phyloP scores from a whole-genome alignment of 2,329 filamentous ascomycete species.

The Colletotrichum plurivorum region DNA sequence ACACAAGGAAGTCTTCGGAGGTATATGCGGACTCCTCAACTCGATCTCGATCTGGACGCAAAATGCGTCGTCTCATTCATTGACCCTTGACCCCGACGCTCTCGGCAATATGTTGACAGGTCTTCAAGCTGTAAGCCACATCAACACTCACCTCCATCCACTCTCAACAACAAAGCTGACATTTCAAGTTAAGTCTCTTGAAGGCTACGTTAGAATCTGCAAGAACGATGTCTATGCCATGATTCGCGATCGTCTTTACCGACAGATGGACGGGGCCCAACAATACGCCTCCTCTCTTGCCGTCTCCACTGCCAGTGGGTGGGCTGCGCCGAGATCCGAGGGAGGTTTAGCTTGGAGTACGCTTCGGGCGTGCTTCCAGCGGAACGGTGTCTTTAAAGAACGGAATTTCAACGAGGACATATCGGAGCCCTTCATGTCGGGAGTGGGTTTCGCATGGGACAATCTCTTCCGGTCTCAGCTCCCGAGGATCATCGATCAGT shows the following conservation, averaged over 20 bases:
- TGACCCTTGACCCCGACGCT: neutral
- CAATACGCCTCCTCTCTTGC: no score
- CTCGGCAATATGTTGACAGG: neutral
- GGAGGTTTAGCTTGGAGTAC: neutral
- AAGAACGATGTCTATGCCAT: no score
- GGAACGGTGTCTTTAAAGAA: neutral
- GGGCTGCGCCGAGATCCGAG: no score
- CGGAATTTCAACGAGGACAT: slow-evolving; percentile 22
- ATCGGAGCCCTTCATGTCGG: neutral
- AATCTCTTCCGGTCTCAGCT: neutral
- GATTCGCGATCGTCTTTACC: no score
- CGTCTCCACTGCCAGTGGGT: no score
- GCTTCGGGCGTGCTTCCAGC: neutral
- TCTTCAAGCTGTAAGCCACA: neutral
- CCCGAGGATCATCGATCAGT: neutral
- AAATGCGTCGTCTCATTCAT: neutral
- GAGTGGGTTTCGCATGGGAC: neutral
- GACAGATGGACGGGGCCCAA: neutral
- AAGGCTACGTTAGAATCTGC: no score
- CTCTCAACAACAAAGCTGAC: neutral
- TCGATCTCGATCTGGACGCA: slow-evolving; percentile 26
- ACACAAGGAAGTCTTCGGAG: slow-evolving; percentile 4
- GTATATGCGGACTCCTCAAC: slow-evolving; percentile 8
- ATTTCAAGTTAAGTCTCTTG: neutral
- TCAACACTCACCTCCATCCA: neutral